Conservation (phyloP, 202 grass and related monocot genomes). For the Setaria italica region DNA sequence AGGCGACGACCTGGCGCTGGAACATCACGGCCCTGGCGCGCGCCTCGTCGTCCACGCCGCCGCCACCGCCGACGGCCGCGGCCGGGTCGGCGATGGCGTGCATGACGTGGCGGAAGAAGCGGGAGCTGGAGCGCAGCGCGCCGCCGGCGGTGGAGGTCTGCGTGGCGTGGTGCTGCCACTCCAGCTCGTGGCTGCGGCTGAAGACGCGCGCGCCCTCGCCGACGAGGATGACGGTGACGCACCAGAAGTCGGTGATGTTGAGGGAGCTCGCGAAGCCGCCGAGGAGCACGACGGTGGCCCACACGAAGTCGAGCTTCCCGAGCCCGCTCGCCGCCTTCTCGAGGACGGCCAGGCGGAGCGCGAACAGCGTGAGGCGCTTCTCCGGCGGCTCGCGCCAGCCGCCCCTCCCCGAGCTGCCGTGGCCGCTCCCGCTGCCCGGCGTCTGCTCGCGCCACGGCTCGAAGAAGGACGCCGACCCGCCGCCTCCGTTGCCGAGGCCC, state of each 20-base stretch:
- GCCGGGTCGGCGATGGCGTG: slow-evolving; percentile 36
- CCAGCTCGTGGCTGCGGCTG: slow-evolving; percentile 72
- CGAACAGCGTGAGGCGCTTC: slow-evolving; percentile 16
- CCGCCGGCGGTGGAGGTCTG: slow-evolving; percentile 45
- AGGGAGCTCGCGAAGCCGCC: slow-evolving; percentile 10
- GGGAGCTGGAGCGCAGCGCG: slow-evolving; percentile 57
- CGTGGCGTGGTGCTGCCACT: slow-evolving; percentile 81
- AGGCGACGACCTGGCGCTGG: slow-evolving; percentile 41
- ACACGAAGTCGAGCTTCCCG: not conserved
- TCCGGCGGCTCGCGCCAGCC: not conserved
- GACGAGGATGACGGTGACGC: slow-evolving; percentile 72
- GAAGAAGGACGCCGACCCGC: slow-evolving; percentile 45
- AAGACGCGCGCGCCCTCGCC: slow-evolving; percentile 78
- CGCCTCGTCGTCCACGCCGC: not conserved
- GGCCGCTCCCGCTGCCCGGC: slow-evolving; percentile 15
- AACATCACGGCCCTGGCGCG: slow-evolving; percentile 31
- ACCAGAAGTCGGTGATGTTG: slow-evolving; percentile 58
- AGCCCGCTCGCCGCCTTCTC: slow-evolving; percentile 21
- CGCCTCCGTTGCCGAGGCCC: slow-evolving; percentile 11
- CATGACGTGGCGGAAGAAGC: slow-evolving; percentile 42
- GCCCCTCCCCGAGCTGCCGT: not conserved
- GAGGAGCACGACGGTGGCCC: slow-evolving; percentile 24
- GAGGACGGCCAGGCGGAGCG: not conserved
- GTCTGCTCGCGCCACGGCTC: slow-evolving; percentile 34
- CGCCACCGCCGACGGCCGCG: not conserved